A percentile compares a stretch with the other conserved stretches of the same genome.
Conservation (phyloP, 2,329 filamentous ascomycete genomes). For the Berkeleyomyces basicola region DNA sequence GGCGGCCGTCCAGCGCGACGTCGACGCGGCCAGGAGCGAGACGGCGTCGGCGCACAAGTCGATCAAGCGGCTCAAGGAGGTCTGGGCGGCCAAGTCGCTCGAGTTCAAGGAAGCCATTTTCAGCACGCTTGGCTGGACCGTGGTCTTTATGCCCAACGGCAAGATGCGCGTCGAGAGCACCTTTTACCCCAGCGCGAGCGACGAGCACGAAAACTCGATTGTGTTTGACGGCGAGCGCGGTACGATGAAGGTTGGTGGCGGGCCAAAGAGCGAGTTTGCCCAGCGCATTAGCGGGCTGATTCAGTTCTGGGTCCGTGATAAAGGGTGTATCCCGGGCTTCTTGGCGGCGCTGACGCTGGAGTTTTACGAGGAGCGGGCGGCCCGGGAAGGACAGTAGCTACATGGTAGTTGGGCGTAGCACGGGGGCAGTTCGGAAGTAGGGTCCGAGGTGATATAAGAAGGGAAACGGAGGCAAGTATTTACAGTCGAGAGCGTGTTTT, state of each 20-base stretch:
- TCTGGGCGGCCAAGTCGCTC: conserved; percentile 77
- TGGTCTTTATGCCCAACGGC: conserved; percentile 93
- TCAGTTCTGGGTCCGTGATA: conserved; percentile 88
- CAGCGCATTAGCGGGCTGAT: conserved; percentile 71
- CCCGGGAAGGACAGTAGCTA: conserved; percentile 14
- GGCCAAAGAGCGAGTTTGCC: conserved; percentile 73
- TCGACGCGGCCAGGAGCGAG: conserved; percentile 53
- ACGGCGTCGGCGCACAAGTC: conserved; percentile 65
- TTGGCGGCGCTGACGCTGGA: conserved; percentile 80
- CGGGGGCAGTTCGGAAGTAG: neutral
- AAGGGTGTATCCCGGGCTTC: conserved; percentile 87
- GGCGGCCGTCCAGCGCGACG: conserved; percentile 55
- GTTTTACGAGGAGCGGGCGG: conserved; percentile 60
- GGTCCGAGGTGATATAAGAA: neutral
- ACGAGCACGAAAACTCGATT: conserved; percentile 56
- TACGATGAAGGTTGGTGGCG: conserved; percentile 95
- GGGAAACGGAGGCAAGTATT: neutral
- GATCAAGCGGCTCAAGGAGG: conserved; percentile 72
- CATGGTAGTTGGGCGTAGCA: neutral
- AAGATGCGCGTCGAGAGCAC: conserved; percentile 83
- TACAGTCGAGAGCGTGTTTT: neutral
- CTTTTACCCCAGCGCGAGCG: conserved; percentile 54
- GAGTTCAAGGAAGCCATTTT: conserved; percentile 95
- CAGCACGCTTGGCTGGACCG: conserved; percentile 79
- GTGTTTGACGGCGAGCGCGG: conserved; percentile 87